These are phyloP conservation scores for Tilletiopsis washingtonensis DNA, from an alignment of 1,284 basidiomycete genomes.

Conservation along the genomic window DNA sequence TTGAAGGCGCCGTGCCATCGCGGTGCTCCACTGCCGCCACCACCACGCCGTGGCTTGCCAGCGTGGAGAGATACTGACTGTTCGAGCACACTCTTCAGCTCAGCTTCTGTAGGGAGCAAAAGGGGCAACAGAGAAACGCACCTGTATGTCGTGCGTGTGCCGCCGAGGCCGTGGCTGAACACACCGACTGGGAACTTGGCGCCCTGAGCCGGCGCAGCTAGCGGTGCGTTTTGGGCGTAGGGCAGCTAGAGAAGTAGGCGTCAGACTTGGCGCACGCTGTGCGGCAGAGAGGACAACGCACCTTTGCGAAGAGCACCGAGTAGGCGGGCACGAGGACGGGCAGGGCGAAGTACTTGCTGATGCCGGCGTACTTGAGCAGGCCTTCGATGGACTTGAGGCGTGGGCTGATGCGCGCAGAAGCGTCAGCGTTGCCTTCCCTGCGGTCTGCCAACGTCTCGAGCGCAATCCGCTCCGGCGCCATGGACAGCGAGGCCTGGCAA, in stretches of 20 bases:
- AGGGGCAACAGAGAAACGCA: neutral
- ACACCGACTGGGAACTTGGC: conserved; percentile 22
- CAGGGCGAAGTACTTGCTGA: conserved; percentile 27
- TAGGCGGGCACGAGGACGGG: conserved; percentile 26
- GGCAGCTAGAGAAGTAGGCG: neutral
- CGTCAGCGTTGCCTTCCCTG: no score
- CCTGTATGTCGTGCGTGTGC: conserved; percentile 30
- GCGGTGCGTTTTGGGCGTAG: neutral
- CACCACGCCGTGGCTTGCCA: conserved; percentile 30
- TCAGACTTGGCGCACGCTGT: neutral
- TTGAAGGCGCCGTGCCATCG: conserved; percentile 27
- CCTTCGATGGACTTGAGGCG: conserved; percentile 20
- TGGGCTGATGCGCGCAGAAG: neutral
- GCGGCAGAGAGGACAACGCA: conserved; percentile 5
- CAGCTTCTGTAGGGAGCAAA: conserved; percentile 1
- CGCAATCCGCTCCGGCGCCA: no score
- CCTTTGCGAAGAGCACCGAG: conserved; percentile 17
- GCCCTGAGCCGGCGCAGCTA: neutral
- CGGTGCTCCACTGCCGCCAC: conserved; percentile 39
- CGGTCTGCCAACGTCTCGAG: no score
- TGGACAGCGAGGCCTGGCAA: no score
- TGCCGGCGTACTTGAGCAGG: conserved; percentile 33
- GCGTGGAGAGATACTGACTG: conserved; percentile 14
- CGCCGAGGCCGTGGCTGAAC: conserved; percentile 38
- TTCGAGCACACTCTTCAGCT: no score